Evolutionary conservation across 176 grass and related monocot genomes (phyloP).

Genomic region (Canna indica): DNA sequence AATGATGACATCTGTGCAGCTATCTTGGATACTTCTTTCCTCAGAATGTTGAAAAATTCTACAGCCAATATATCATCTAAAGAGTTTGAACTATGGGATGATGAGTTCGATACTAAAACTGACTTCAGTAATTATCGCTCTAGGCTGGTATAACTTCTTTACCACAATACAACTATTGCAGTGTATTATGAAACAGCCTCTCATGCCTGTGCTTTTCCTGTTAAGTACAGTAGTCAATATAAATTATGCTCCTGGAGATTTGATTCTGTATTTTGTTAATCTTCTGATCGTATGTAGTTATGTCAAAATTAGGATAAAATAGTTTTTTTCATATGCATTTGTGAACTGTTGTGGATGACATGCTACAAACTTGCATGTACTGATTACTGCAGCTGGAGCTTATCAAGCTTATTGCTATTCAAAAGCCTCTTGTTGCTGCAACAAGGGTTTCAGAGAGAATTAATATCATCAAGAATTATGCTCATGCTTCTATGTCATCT

Average conservation of each 20-base stretch:
- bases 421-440: conserved; percentile 73
- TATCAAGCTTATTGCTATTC: conserved; percentile 79
- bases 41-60: conserved; percentile 85
- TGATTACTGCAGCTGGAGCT: conserved; percentile 68
- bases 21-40: conserved; percentile 81
- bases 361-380: background rate
- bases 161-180: background rate
- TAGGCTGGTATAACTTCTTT: conserved; percentile 61
- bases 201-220: background rate
- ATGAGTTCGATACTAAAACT: conserved; percentile 84
- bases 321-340: no score
- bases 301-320: background rate
- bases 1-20: conserved; percentile 69
- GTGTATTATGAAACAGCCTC: background rate
- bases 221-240: background rate
- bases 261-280: background rate
- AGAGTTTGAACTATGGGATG: conserved; percentile 68
- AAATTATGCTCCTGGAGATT: background rate
- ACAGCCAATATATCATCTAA: conserved; percentile 19
- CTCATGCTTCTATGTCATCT: conserved; percentile 48
- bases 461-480: conserved; percentile 45
- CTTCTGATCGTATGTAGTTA: background rate
- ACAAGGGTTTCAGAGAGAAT: conserved; percentile 70
- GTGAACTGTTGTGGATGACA: background rate
- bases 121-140: conserved; percentile 78